Base-by-base conservation (phyloP, 1,284 basidiomycete species). In the Caloboletus firmus region DNA sequence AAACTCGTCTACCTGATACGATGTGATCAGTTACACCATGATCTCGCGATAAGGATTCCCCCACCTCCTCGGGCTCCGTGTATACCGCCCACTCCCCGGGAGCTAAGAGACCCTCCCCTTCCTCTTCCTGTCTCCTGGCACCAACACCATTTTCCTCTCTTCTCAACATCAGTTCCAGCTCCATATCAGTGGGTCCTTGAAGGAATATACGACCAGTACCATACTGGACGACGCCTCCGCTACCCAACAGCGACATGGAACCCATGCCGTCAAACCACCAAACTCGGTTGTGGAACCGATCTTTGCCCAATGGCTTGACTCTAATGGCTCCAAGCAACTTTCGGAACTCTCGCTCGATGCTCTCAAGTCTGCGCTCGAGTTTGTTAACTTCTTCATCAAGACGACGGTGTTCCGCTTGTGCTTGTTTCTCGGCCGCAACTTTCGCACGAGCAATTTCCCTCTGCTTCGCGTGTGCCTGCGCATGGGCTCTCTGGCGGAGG, bases 211-310 rank as follows among this genome's bases (percentile, higher is more conserved):
- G 77, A 2, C 93, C 96, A 7, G 93, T 88, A 18, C 93, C 93
- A 67, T 94, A 96, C 65, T 89, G 80, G 39, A 86, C 81, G 30
- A 87, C 83, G 15, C 89, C 88, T 26, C 86, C 83, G 61, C 81
- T 85, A 26, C 82, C 85, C 49, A 93, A 74, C 37, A 96, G 72
- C 30, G 87, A 86, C 51, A 87, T 87, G 2, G 85, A 84, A 4
- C 97, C 96, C 74, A 96, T 84, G 4, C 97, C 96, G 73, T 99
- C 96, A 68, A 98, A 92, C 96, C 96, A 99, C 95, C 95, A 99
- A 58, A 98, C 81, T 32, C 91, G 85, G 71, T 97, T 96, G 65
- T 91, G 88, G 73, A 98, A 99, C 51, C 96, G 81, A 70, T 99
- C 97, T 59, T 83, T 81, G 4, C 97, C 96, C 44, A 99, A 66